Base-by-base conservation (phyloP, 2,329 filamentous ascomycete species). In the Colletotrichum musicola region DNA sequence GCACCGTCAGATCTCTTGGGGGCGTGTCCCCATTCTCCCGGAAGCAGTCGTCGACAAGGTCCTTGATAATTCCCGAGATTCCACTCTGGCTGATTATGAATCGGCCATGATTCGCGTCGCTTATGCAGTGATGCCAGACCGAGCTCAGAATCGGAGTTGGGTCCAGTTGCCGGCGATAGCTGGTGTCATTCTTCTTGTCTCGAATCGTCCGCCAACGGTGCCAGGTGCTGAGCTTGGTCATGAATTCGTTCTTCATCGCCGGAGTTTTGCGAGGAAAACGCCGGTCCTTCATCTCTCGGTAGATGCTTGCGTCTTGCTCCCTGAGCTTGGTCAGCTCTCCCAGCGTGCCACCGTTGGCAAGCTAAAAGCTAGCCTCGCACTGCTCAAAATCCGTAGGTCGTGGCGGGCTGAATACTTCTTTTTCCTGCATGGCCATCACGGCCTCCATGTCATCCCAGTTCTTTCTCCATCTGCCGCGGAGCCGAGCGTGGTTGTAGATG, bases 381-480 rank as follows among this genome's bases (percentile, higher is more conserved):
- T 30, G 38, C 16, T n/a, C 10, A 5, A 16, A 25, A 2, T 58
- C 22, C 4, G 55, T 58, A 25, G 55, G 55, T 2, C 40, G 55
- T 9, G 30, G 40, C 10, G 16, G 4, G 14, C 18, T 13, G 22
- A 58, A 58, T 4, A 58, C 46, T 18, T 58, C 55, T 5, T 14
- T 20, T 6, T 40, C 38, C 14, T 58, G 55, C 40, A 58, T 58
- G 13, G 55, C 16, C 4, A 58, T 58, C 22, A 58, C 13, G 40
- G 40, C 12, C 14, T 58, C 55, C 55, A 58, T 58, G 16, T 58
- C 40, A 14, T 27, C 40, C 55, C 55, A 58, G 10, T 13, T 9
- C 14, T 25, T 7, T 7, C n/a, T 13, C 16, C 25, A 46, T 16
- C 13, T 16, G 4, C 25, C 25, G 3, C 22, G 10, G 38, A 46